Base-by-base conservation (phyloP, 1,284 basidiomycete genomes). In the Melampsora abietis-canadensis region DNA sequence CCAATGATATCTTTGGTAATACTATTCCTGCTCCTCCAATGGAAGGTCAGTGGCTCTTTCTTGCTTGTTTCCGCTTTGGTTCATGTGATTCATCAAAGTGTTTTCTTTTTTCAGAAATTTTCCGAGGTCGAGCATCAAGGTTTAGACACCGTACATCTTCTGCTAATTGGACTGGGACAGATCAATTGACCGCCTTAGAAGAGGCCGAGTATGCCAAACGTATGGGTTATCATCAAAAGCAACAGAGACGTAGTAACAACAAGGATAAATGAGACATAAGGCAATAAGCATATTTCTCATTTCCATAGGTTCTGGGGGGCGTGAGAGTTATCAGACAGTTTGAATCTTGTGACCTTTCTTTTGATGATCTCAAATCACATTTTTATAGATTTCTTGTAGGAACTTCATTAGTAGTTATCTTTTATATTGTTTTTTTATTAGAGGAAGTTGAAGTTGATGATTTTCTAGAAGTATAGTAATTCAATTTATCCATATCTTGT, bases 71-170 rank as follows among this genome's bases (percentile, higher is more conserved):
- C 24, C 40, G 17, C 19, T 69, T 57, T 68, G 15, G 19, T 68
- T 37, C 19, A n/a, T 73, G 34, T 37, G 7, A 14, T 30, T 62
- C 1, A 37, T 27, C 0, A 6, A 21, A 5, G 12, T 51, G 46
- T 7, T 21, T 19, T 24, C 30, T 21, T 48, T 48, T 48, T 14
- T 5, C n/a, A 75, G 72, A 75, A 61, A 75, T 75, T 31, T 75
- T 75, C 65, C 44, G 65, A 51, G 65, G 72, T 19, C 54, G 72
- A 48, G 46, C 54, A 19, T 75, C 72, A 4, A 84, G 84, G 64
- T 95, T 96, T 84, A 86, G 92, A 76, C 89, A 90, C 15, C 86
- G 94, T 68, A 92, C 92, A 7, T 93, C 91, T 79, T 94, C 92
- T 21, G 94, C 94, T 57, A 95, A 95, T 81, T 97, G 94, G 94